Percentiles rank a stretch among this genome's conserved stretches.
phyloP scores from a whole-genome alignment of 495 filamentous ascomycete genomes.

The Xylaria intraflava region DNA sequence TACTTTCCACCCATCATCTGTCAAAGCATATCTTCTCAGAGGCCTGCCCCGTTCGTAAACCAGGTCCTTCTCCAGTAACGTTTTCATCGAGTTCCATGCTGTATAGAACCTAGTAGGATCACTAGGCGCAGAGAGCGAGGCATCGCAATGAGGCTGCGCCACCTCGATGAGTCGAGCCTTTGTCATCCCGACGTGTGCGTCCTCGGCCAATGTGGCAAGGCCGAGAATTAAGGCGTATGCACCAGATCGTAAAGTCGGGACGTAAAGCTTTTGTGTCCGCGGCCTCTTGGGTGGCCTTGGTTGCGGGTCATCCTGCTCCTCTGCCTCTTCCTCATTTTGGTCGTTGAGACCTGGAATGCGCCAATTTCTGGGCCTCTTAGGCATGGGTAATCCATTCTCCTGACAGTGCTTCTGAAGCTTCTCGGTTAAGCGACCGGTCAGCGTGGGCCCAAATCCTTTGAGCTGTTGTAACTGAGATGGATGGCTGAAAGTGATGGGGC shows the following conservation, averaged over 20 bases:
- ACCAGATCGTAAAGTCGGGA: constrained; percentile 65
- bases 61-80: constrained; percentile 64
- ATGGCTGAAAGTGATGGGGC: constrained; percentile 66
- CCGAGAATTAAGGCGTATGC: constrained; percentile 68
- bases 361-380: constrained; percentile 43
- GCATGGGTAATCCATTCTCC: constrained; percentile 65
- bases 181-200: constrained; percentile 50
- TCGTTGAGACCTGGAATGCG: constrained; percentile 21
- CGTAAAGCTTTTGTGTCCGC: constrained; percentile 61
- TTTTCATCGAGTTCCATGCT: constrained; percentile 83
- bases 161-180: constrained; percentile 62
- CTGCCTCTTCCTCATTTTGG: constrained; percentile 24
- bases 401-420: constrained; percentile 60
- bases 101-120: constrained; percentile 69
- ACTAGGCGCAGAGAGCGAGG: constrained; percentile 63
- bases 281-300: constrained; percentile 56
- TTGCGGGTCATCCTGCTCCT: constrained; percentile 24
- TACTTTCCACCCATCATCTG: constrained; percentile 75
- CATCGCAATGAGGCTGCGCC: constrained; percentile 67
- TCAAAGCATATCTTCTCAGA: constrained; percentile 60
- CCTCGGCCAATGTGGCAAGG: constrained; percentile 54
- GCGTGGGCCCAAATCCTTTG: constrained; percentile 63
- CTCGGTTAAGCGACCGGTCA: constrained; percentile 64
- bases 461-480: constrained; percentile 68
- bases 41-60: constrained; percentile 68